Evolutionary conservation across 73 alveolate genomes (phyloP).

Genomic region (Durusdinium trenchii): DNA sequence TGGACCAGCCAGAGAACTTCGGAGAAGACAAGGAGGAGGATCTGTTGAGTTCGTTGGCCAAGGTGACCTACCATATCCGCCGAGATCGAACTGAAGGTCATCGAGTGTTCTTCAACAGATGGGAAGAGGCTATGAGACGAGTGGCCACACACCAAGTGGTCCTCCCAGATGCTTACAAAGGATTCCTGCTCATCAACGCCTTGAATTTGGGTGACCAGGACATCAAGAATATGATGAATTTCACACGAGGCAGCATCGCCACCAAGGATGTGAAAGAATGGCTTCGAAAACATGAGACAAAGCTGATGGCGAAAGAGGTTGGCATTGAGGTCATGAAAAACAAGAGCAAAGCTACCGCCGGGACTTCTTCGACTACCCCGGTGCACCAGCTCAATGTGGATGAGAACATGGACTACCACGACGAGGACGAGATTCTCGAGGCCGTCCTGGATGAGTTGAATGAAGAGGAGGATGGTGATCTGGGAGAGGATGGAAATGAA

Average conservation of each 20-base stretch:
- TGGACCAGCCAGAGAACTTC: background rate
- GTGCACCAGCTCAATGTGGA: too few species aligned
- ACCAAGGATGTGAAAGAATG: background rate
- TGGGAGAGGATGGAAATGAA: background rate
- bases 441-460: background rate
- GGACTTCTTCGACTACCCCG: background rate
- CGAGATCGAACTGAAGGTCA: background rate
- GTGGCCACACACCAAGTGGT: background rate
- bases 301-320: background rate
- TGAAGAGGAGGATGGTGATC: too few species aligned
- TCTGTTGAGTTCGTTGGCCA: background rate
- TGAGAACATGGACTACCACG: background rate
- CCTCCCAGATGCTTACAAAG: background rate
- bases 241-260: background rate
- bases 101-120: background rate
- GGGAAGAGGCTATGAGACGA: background rate
- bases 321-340: background rate
- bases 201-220: background rate
- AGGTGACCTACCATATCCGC: background rate
- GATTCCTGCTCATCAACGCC: background rate
- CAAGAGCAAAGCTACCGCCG: background rate
- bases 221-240: background rate
- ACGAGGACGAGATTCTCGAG: background rate
- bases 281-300: background rate
- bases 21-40: background rate